Base-by-base conservation (phyloP, 495 filamentous ascomycete species). In the Aspergillus indologenus region DNA sequence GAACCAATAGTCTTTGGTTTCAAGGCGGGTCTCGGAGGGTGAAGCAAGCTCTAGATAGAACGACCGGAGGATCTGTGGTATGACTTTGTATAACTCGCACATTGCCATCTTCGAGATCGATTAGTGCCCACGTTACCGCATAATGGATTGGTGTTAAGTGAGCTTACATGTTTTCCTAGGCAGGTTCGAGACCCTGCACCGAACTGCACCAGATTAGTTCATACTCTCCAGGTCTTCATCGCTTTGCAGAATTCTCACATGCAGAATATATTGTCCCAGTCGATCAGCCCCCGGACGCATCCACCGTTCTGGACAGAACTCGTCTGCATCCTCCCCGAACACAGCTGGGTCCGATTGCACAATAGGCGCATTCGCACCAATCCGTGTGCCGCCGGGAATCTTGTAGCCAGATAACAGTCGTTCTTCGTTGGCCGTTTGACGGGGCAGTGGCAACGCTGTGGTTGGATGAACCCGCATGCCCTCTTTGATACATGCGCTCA, bases 281-380 rank as follows among this genome's bases (percentile, higher is more conserved):
- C 61, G 24, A 47, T 62, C 46, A 6, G 60, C 57, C 23, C 75
- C 68, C 24, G 75, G 69, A 57, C 79, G 75, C 3, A 84, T 64
- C 81, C 82, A 85, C 15, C 81, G 63, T 59, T 82, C 82, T 0
- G 83, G 83, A 1, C 78, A 67, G 54, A 79, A 86, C 6, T 56
- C 21, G 42, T 74, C 71, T 2, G 76, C 75, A 61, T 86, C 83
- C 5, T 68, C 62, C 9, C 83, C 83, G 60, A 78, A 86, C 0
- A 82, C 58, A 11, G 58, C 56, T 21, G 64, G 68, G 42, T 77
- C 57, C 17, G 73, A 65, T 23, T 73, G 69, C 12, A 74, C 22
- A 18, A 71, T 66, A 43, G 63, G 64, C 14, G 66, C 49, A 48
- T 68, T 74, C 18, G 71, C 57, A 1, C 70, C 68, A 11, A 77